phyloP scores from a whole-genome alignment of 495 filamentous ascomycete genomes.

The Clavariopsis aquatica region DNA sequence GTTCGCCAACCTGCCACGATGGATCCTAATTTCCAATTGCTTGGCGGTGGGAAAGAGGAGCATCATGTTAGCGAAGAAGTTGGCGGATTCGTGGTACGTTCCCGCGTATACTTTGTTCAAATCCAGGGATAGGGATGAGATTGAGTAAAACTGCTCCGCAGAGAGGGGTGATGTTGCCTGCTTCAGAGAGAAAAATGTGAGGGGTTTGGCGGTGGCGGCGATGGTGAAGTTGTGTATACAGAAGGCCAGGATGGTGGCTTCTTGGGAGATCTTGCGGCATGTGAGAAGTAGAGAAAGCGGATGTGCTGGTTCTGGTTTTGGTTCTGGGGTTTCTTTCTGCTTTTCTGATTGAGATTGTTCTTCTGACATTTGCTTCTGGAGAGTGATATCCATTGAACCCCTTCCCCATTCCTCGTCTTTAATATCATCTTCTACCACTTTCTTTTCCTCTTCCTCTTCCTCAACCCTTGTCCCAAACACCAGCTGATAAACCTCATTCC shows the following conservation, averaged over 20 bases:
- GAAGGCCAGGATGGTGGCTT: slow-evolving; percentile 30
- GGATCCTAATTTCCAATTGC: neutral
- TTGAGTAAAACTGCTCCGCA: slow-evolving; percentile 6
- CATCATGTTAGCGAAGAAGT: slow-evolving; percentile 2
- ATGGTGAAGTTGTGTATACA: slow-evolving; percentile 4
- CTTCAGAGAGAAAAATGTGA: slow-evolving; percentile 1
- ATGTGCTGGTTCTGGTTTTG: neutral
- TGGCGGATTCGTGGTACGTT: neutral
- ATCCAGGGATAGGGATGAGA: slow-evolving; percentile 4
- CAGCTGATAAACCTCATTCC: slow-evolving; percentile 16
- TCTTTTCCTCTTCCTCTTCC: neutral
- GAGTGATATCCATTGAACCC: too few relatives aligned
- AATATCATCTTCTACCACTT: neutral
- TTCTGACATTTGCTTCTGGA: too few relatives aligned
- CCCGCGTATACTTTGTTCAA: neutral
- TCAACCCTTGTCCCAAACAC: slow-evolving; percentile 4
- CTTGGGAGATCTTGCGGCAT: slow-evolving; percentile 17
- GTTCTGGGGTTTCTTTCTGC: neutral
- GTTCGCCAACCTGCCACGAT: neutral
- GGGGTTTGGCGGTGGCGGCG: neutral
- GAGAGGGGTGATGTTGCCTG: neutral
- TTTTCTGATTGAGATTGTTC: neutral
- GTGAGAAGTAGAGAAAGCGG: slow-evolving; percentile 23
- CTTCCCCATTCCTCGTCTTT: neutral
- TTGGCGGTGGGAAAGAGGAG: neutral